Evolutionary conservation across 2,329 filamentous ascomycete species (phyloP).

Genomic region (Colletotrichum sp.): DNA sequence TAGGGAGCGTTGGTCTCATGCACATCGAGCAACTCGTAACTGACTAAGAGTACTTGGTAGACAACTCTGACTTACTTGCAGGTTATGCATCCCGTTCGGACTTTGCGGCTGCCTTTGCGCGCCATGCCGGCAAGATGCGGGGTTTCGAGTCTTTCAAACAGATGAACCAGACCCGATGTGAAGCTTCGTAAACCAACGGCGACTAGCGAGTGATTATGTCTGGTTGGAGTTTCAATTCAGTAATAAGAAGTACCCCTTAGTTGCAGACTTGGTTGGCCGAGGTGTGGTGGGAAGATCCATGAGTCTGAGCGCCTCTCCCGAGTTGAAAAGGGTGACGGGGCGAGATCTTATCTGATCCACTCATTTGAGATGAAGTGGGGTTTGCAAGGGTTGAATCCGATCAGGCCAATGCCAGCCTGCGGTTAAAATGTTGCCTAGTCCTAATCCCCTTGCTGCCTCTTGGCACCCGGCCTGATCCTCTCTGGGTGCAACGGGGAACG

Average conservation of each 20-base stretch:
- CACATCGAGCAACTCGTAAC: neutral
- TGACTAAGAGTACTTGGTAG: neutral
- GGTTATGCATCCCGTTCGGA: conserved; percentile 56
- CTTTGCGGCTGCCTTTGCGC: conserved; percentile 49
- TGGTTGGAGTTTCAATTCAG: neutral
- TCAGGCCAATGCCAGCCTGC: neutral
- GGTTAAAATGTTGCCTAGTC: neutral
- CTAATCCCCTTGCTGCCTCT: neutral
- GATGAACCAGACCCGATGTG: neutral
- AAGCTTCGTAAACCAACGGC: neutral
- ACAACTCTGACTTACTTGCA: conserved; percentile 51
- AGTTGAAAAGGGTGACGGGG: neutral
- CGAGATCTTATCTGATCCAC: conserved; percentile 3
- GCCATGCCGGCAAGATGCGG: conserved; percentile 21
- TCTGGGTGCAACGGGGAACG: neutral
- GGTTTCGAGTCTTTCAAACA: neutral
- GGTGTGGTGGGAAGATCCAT: neutral
- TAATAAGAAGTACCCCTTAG: neutral
- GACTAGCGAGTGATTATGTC: neutral
- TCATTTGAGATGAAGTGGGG: neutral
- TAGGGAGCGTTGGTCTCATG: conserved; percentile 26
- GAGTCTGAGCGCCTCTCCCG: neutral
- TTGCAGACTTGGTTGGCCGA: neutral
- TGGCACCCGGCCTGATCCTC: neutral
- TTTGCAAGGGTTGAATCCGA: neutral